Conservation (phyloP, 2,329 filamentous ascomycete species). For the Botrytis cinerea region DNA sequence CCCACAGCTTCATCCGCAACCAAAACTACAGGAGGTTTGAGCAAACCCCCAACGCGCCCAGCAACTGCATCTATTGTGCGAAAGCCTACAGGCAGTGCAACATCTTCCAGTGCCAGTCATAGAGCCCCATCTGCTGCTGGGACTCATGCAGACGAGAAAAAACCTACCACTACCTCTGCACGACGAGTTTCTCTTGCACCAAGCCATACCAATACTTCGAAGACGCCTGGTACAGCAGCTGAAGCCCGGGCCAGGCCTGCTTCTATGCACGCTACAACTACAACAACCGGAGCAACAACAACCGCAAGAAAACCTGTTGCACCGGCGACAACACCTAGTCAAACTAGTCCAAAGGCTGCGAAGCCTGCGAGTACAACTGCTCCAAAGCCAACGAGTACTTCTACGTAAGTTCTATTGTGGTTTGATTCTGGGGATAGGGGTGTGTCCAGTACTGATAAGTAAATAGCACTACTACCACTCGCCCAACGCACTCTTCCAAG, state of each 20-base stretch:
- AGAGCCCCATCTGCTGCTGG: constrained; percentile 39
- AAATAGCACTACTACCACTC: constrained; percentile 43
- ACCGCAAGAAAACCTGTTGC: constrained; percentile 41
- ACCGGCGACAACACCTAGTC: constrained; percentile 24
- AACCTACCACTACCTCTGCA: constrained; percentile 31
- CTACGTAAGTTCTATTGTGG: constrained; percentile 26
- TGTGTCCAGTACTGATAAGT: background rate
- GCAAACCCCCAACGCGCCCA: constrained; percentile 42
- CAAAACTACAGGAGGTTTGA: constrained; percentile 38
- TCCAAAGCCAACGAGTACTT: constrained; percentile 39
- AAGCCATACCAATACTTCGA: constrained; percentile 33
- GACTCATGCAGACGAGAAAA: constrained; percentile 41
- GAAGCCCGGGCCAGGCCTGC: constrained; percentile 36
- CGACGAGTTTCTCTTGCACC: constrained; percentile 40
- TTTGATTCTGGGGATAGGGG: background rate
- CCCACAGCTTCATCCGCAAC: constrained; percentile 36
- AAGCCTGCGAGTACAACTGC: constrained; percentile 45
- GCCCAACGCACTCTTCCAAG: constrained; percentile 41
- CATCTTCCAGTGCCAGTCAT: constrained; percentile 38
- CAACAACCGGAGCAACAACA: constrained; percentile 32
- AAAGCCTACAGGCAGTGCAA: constrained; percentile 40
- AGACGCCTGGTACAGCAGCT: constrained; percentile 35
- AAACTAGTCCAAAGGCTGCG: constrained; percentile 43
- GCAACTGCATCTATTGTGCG: constrained; percentile 34
- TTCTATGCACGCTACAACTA: constrained; percentile 20